phyloP scores from a whole-genome alignment of 2,329 filamentous ascomycete species.

The Cercospora zeina region DNA sequence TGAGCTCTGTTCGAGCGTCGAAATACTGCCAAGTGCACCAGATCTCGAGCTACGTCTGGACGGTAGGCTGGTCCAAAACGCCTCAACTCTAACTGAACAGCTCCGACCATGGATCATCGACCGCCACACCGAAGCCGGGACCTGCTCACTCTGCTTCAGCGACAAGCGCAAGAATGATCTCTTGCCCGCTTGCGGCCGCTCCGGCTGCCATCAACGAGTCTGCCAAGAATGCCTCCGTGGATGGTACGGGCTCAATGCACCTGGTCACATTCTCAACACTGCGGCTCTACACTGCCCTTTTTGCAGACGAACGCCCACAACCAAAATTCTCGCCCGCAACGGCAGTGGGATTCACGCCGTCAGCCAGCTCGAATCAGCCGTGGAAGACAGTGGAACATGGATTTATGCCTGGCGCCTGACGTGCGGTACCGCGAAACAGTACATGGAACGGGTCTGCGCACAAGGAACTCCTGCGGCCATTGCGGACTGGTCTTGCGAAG shows the following conservation, averaged over 20 bases:
- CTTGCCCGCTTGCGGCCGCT: conserved; percentile 17
- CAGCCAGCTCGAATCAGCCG: conserved; percentile 10
- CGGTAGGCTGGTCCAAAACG: conserved; percentile 14
- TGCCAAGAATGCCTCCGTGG: conserved; percentile 12
- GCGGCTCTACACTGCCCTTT: conserved; percentile 22
- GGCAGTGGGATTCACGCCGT: conserved; percentile 17
- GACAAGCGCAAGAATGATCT: conserved; percentile 12
- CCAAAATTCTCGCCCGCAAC: conserved; percentile 15
- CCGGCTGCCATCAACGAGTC: conserved; percentile 20
- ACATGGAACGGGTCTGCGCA: conserved; percentile 22
- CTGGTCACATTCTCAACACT: conserved; percentile 21
- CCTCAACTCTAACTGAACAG: not conserved
- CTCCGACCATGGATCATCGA: conserved; percentile 14
- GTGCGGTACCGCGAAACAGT: conserved; percentile 14
- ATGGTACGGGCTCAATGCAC: conserved; percentile 22
- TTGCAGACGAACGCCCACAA: conserved; percentile 15
- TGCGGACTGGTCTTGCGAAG: conserved; percentile 12
- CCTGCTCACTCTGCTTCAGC: conserved; percentile 21
- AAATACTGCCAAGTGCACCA: conserved; percentile 6
- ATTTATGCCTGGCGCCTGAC: conserved; percentile 20
- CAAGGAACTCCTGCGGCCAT: conserved; percentile 4
- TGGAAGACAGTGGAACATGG: conserved; percentile 16
- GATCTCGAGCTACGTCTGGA: not conserved
- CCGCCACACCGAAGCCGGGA: conserved; percentile 16
- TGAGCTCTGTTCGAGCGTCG: conserved; percentile 13